Evolutionary conservation across 2,329 filamentous ascomycete genomes (phyloP).

Genomic region (Periconia digitata): DNA sequence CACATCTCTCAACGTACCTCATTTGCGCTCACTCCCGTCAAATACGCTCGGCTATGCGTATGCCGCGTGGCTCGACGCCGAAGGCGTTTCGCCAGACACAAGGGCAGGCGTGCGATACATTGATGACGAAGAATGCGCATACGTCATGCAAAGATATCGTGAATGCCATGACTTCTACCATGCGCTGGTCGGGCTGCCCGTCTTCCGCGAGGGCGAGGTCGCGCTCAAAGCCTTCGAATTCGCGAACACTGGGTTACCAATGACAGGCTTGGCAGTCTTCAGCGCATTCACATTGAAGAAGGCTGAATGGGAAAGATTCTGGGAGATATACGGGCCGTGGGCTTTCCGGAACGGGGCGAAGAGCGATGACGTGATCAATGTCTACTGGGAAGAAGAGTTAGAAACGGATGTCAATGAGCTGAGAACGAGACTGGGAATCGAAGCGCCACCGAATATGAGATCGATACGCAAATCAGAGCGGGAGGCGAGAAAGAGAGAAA

Average conservation of each 20-base stretch:
- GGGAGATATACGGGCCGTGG: slow-evolving; percentile 81
- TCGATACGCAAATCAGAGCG: slow-evolving; percentile 71
- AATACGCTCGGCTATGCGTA: slow-evolving; percentile 82
- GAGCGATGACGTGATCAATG: slow-evolving; percentile 82
- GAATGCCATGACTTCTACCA: slow-evolving; percentile 99
- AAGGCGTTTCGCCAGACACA: slow-evolving; percentile 91
- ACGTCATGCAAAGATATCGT: slow-evolving; percentile 97
- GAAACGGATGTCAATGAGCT: slow-evolving; percentile 79
- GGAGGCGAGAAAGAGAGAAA: slow-evolving; percentile 67
- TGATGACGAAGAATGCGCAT: slow-evolving; percentile 92
- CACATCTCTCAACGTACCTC: slow-evolving; percentile 64
- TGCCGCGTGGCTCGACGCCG: slow-evolving; percentile 86
- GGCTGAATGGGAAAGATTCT: slow-evolving; percentile 68
- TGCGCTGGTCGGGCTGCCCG: slow-evolving; percentile 84
- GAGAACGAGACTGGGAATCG: slow-evolving; percentile 74
- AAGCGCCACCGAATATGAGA: slow-evolving; percentile 84
- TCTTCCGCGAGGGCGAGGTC: slow-evolving; percentile 92
- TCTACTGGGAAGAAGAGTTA: slow-evolving; percentile 96
- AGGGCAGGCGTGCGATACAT: slow-evolving; percentile 82
- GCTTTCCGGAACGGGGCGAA: slow-evolving; percentile 79
- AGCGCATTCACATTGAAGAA: slow-evolving; percentile 67
- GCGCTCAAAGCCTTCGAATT: slow-evolving; percentile 99
- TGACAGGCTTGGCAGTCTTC: slow-evolving; percentile 86
- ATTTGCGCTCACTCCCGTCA: slow-evolving; percentile 70
- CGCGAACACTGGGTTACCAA: slow-evolving; percentile 88